Evolutionary conservation across 495 filamentous ascomycete species (phyloP).

Genomic region (Evansstolkia leycettana): DNA sequence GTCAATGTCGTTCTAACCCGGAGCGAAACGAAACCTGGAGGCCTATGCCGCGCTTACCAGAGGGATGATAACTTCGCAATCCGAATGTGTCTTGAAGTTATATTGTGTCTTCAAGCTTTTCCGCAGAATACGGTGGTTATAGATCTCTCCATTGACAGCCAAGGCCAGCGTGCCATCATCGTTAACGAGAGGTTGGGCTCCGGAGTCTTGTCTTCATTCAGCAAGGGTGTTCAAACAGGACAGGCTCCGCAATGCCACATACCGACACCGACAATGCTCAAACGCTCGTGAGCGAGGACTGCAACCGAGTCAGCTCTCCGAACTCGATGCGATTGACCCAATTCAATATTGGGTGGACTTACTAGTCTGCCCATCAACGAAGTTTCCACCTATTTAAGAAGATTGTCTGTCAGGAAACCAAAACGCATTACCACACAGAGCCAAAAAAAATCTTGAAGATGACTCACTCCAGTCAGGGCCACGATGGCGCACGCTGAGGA

Average conservation of each 20-base stretch:
- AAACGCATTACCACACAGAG: no score
- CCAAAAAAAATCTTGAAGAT: slow-evolving; percentile 7
- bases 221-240: neutral
- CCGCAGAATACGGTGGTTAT: slow-evolving; percentile 91
- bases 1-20: slow-evolving; percentile 1
- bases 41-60: slow-evolving; percentile 52
- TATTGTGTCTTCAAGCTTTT: slow-evolving; percentile 71
- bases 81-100: slow-evolving; percentile 93
- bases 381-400: slow-evolving; percentile 81
- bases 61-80: slow-evolving; percentile 96
- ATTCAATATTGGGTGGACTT: slow-evolving; percentile 15
- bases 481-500: slow-evolving; percentile 73
- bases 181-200: slow-evolving; percentile 90
- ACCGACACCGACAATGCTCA: slow-evolving; percentile 97
- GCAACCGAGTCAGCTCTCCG: slow-evolving; percentile 24
- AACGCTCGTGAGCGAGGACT: slow-evolving; percentile 95
- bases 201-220: slow-evolving; percentile 50
- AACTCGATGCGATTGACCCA: slow-evolving; percentile 5
- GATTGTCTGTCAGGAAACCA: no score
- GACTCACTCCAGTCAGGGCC: slow-evolving; percentile 97
- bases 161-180: slow-evolving; percentile 77
- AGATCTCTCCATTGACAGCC: slow-evolving; percentile 98
- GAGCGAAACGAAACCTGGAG: no score
- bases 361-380: slow-evolving; percentile 83
- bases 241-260: slow-evolving; percentile 21